Base-by-base conservation (phyloP, 352 stramenopile genomes). In the Halophytophthora batemanensis region DNA sequence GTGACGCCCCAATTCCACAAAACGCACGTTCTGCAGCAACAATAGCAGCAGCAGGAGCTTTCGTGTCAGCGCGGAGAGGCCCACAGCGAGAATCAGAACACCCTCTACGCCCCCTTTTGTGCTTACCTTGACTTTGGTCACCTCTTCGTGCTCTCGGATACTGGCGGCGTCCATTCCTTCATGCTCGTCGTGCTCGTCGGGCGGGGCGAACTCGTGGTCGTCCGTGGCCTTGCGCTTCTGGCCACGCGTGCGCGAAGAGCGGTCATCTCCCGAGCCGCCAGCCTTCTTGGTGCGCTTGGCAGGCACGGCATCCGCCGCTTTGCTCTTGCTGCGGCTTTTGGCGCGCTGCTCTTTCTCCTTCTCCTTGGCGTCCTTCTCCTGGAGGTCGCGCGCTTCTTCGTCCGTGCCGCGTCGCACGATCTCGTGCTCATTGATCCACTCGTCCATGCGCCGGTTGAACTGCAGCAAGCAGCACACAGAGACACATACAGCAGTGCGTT, bases 141-240 rank as follows among this genome's bases (percentile, higher is more conserved):
- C 93, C 59, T 99, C 95, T 60, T 99, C 96, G 72, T 99, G 96
- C 63, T 99, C 96, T 53, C 94, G 87, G 41, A 99, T 87, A 31
- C 87, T 96, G 13, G 90, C 96, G 48, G 98, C 96, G 69, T 99
- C 96, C 71, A 99, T 95, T 29, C 96, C 96, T 87, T 98, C 95
- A 61, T 99, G 96, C 66, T 98, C 96, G 63, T 98, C 96, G 48
- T 99, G 88, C 54, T 97, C 89, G 46, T 82, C 71, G 51, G 93
- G 82, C 21, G 95, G 90, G 7, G 77, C 56, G 53, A 97, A 90
- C 23, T 90, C 78, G 50, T 87, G 66, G 37, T 77, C 70, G 35
- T 85, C 74, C 14, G 72, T 50, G n/a, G 60, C 69, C 61, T 92
- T 92, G 47, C 81, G 77, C 61, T 92, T 92, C 45, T 90, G 77